Conservation (phyloP, 2,329 filamentous ascomycete genomes). For the Penicillium sp. region DNA sequence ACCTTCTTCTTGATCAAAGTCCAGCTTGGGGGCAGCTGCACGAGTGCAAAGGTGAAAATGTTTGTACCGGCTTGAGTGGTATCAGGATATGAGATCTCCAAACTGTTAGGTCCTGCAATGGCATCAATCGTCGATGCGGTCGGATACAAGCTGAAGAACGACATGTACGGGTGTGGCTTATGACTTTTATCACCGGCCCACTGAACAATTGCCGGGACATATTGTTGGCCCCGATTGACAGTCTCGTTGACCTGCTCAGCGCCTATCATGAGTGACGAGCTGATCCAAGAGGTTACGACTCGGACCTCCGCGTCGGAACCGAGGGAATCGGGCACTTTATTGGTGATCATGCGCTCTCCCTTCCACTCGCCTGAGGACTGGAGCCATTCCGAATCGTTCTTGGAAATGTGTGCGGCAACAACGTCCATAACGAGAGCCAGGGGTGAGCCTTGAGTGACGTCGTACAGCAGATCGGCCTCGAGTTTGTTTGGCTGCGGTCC, state of each 20-base stretch:
- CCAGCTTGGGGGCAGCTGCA: conserved; percentile 45
- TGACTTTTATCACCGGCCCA: conserved; percentile 50
- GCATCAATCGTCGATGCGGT: conserved; percentile 48
- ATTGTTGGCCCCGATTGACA: conserved; percentile 55
- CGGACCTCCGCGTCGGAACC: conserved; percentile 54
- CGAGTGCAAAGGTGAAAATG: conserved; percentile 45
- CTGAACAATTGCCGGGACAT: conserved; percentile 60
- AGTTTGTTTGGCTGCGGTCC: conserved; percentile 42
- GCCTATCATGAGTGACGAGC: conserved; percentile 60
- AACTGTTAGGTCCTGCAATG: conserved; percentile 36
- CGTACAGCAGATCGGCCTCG: conserved; percentile 47
- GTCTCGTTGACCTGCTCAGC: conserved; percentile 50
- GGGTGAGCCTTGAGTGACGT: conserved; percentile 45
- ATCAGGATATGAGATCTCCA: conserved; percentile 46
- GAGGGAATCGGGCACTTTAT: conserved; percentile 61
- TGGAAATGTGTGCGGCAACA: conserved; percentile 32
- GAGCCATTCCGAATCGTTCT: conserved; percentile 28
- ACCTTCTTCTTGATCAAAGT: conserved; percentile 35
- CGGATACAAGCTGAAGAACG: conserved; percentile 40
- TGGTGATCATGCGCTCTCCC: conserved; percentile 40
- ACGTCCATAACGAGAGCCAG: conserved; percentile 44
- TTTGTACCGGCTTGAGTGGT: conserved; percentile 43
- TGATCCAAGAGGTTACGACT: conserved; percentile 63
- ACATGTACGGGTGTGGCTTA: conserved; percentile 42
- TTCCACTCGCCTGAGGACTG: conserved; percentile 37